Conservation (phyloP, 352 stramenopile species). For the Phytophthora aleatoria region DNA sequence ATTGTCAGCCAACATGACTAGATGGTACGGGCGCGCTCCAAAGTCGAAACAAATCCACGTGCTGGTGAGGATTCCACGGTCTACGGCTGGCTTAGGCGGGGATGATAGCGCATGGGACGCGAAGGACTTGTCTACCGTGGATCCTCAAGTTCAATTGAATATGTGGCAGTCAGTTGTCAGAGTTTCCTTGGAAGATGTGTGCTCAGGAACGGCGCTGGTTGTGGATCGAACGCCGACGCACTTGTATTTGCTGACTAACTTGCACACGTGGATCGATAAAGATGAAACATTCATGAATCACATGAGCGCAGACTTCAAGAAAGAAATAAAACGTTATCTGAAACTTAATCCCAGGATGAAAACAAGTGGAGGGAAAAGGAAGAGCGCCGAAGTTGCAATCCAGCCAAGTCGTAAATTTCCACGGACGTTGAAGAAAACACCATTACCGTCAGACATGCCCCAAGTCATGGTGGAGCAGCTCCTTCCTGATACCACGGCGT, state of each 20-base stretch:
- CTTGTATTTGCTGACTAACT: not conserved
- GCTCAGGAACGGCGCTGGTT: not conserved
- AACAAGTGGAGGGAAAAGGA: not conserved
- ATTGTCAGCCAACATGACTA: too few species aligned
- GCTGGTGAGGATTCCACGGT: too few species aligned
- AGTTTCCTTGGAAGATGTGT: not conserved
- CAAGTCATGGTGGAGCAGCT: conserved; percentile 5
- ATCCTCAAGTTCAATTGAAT: not conserved
- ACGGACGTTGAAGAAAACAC: not conserved
- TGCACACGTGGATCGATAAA: not conserved
- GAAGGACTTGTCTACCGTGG: too few species aligned
- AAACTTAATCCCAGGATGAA: not conserved
- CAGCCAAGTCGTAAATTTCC: too few species aligned
- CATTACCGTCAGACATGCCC: not conserved
- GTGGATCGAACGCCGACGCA: not conserved
- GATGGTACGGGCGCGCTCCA: too few species aligned
- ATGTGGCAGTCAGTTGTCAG: not conserved
- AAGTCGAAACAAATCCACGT: too few species aligned
- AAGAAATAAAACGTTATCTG: not conserved
- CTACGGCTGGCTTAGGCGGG: too few species aligned
- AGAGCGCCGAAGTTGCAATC: too few species aligned
- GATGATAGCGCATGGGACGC: too few species aligned
- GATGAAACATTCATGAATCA: not conserved
- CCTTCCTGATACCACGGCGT: not conserved
- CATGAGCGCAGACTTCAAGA: not conserved